Evolutionary conservation across 2,329 filamentous ascomycete genomes (phyloP).

Genomic region (Rutstroemia sp.): DNA sequence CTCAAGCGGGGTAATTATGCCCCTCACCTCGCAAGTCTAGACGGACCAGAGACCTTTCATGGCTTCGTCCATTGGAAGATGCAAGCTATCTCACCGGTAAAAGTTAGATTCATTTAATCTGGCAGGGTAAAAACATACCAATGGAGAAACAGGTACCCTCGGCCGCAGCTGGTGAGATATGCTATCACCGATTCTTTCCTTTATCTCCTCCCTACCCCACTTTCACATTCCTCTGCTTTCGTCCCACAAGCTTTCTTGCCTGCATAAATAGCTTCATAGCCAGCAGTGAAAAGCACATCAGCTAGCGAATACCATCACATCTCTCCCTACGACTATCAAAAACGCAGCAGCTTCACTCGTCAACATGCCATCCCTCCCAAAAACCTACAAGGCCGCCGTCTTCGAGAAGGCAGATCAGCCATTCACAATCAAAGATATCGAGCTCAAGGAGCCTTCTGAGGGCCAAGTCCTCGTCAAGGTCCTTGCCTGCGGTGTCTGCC

Average conservation of each 20-base stretch:
- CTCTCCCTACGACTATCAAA: not conserved
- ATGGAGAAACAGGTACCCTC: too few relatives aligned
- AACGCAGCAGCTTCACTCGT: not conserved
- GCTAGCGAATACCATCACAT: not conserved
- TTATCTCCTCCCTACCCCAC: too few relatives aligned
- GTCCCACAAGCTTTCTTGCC: not conserved
- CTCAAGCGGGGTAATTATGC: too few relatives aligned
- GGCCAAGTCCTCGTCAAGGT: slow-evolving; percentile 64
- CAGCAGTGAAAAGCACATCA: not conserved
- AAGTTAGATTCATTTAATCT: too few relatives aligned
- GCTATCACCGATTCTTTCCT: too few relatives aligned
- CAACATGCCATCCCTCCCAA: slow-evolving; percentile 41
- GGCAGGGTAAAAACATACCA: too few relatives aligned
- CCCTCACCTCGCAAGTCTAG: too few relatives aligned
- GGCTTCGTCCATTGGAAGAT: too few relatives aligned
- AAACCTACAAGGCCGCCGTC: slow-evolving; percentile 60
- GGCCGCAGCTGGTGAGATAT: too few relatives aligned
- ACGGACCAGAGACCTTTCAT: too few relatives aligned
- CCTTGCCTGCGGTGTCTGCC: slow-evolving; percentile 65
- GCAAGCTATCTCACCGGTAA: too few relatives aligned
- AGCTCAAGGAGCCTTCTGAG: slow-evolving; percentile 46
- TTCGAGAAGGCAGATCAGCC: slow-evolving; percentile 45
- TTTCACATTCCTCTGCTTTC: too few relatives aligned
- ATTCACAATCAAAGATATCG: slow-evolving; percentile 51
- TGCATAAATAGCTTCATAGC: not conserved